A percentile compares a stretch with the other conserved stretches of the same genome.
Conservation (phyloP, 192 early-diverging fungal genomes). For the Coemansia sp. region DNA sequence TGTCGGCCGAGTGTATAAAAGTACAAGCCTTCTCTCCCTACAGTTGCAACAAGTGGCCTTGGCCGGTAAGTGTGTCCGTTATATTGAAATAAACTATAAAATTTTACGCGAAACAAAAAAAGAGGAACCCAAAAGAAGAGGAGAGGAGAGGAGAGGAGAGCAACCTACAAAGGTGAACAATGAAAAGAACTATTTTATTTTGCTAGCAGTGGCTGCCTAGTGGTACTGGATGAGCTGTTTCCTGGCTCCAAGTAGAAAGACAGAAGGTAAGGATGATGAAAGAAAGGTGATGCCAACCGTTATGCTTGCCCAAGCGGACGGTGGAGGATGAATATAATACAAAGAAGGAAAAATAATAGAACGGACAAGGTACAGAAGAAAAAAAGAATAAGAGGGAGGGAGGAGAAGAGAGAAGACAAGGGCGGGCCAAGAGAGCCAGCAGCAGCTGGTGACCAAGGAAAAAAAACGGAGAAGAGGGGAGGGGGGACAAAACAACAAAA, state of each 20-base stretch:
- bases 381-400: not conserved
- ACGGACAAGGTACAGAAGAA: constrained; percentile 9
- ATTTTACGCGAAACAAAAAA: too few relatives aligned
- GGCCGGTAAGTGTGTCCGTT: too few relatives aligned
- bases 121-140: too few relatives aligned
- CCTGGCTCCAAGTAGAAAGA: not conserved
- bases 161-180: not conserved
- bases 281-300: not conserved
- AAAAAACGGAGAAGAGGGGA: too few relatives aligned
- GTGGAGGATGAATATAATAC: constrained; percentile 4
- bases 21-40: not conserved
- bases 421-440: not conserved
- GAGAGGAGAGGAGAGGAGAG: not conserved
- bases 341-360: not conserved
- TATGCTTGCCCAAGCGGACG: constrained; percentile 1
- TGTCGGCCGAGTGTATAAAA: too few relatives aligned
- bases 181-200: not conserved
- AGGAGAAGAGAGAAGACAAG: not conserved
- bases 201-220: too few relatives aligned
- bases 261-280: not conserved
- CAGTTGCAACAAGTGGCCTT: not conserved
- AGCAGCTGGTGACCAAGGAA: too few relatives aligned
- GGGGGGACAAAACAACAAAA: too few relatives aligned
- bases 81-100: too few relatives aligned
- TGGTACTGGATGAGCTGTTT: too few relatives aligned